phyloP scores from a whole-genome alignment of 2,329 filamentous ascomycete species.

The Ploettnerulaceae sp. region DNA sequence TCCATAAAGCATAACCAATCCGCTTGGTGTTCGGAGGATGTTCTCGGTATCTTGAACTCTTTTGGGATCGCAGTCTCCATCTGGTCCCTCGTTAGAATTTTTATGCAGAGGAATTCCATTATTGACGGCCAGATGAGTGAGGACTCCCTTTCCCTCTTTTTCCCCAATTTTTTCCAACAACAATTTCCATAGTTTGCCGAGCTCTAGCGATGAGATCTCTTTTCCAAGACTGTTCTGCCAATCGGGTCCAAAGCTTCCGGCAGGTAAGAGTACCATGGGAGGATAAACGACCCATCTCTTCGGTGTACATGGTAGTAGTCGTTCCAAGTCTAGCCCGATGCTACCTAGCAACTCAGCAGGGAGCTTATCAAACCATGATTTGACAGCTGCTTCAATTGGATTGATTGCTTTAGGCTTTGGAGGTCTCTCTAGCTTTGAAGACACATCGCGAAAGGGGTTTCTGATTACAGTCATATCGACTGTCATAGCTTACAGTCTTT shows the following conservation, averaged over 20 bases:
- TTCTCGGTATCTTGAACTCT: slow-evolving; percentile 48
- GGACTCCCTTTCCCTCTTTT: slow-evolving; percentile 34
- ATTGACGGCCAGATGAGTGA: slow-evolving; percentile 58
- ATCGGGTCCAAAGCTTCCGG: slow-evolving; percentile 50
- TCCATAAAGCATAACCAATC: slow-evolving; percentile 66
- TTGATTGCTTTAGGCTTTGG: slow-evolving; percentile 35
- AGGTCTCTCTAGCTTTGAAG: slow-evolving; percentile 6
- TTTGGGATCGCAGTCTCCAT: background rate
- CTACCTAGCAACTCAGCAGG: slow-evolving; percentile 18
- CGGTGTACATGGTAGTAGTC: slow-evolving; percentile 34
- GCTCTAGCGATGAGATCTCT: background rate
- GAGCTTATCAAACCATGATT: slow-evolving; percentile 34
- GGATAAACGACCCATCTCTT: slow-evolving; percentile 57
- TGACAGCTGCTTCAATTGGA: slow-evolving; percentile 36
- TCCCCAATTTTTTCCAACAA: slow-evolving; percentile 46
- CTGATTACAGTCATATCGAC: background rate
- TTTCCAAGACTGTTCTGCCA: slow-evolving; percentile 22
- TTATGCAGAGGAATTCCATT: slow-evolving; percentile 52
- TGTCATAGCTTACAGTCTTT: background rate
- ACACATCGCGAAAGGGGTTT: background rate
- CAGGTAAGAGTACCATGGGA: slow-evolving; percentile 56
- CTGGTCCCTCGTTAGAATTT: slow-evolving; percentile 9
- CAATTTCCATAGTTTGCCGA: slow-evolving; percentile 41
- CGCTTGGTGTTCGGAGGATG: slow-evolving; percentile 65
- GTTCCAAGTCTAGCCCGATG: slow-evolving; percentile 17